These are phyloP conservation scores for Falciphora oryzae DNA, from an alignment of 2,329 filamentous ascomycete species.

Conservation along the genomic window DNA sequence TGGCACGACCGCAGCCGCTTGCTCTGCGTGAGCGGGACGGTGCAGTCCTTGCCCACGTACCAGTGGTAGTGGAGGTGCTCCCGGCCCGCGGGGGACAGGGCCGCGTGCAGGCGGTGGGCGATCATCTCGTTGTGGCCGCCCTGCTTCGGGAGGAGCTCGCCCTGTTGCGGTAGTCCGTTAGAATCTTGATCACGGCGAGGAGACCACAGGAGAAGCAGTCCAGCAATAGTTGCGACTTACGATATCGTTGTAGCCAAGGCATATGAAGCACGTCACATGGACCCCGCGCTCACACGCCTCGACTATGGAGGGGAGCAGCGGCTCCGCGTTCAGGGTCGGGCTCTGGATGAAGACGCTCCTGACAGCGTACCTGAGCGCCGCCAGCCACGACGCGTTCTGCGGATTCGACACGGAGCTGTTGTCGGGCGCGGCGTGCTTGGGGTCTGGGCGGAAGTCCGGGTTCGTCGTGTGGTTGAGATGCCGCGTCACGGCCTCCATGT, in stretches of 20 bases:
- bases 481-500: conserved; percentile 53
- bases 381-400: conserved; percentile 71
- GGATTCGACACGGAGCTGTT: conserved; percentile 57
- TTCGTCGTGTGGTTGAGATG: conserved; percentile 61
- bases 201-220: background rate
- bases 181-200: conserved; percentile 5
- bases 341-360: conserved; percentile 70
- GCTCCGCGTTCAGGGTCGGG: conserved; percentile 68
- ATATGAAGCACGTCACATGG: conserved; percentile 64
- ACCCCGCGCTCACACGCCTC: conserved; percentile 63
- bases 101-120: conserved; percentile 50
- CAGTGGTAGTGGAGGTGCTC: conserved; percentile 55
- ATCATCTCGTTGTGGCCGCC: conserved; percentile 72
- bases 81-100: conserved; percentile 43
- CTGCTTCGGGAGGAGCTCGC: conserved; percentile 69
- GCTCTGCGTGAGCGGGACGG: conserved; percentile 57
- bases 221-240: conserved; percentile 26
- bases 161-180: conserved; percentile 29
- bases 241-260: conserved; percentile 72
- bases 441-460: conserved; percentile 45
- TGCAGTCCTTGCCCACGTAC: conserved; percentile 72
- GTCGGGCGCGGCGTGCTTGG: conserved; percentile 45
- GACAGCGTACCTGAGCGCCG: conserved; percentile 59
- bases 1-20: conserved; percentile 66
- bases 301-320: conserved; percentile 56